Percentiles rank a stretch among this genome's conserved stretches.
These are phyloP conservation scores for Middelhovenomyces tepae DNA, from an alignment of 805 yeast genomes.

Conservation along the genomic window DNA sequence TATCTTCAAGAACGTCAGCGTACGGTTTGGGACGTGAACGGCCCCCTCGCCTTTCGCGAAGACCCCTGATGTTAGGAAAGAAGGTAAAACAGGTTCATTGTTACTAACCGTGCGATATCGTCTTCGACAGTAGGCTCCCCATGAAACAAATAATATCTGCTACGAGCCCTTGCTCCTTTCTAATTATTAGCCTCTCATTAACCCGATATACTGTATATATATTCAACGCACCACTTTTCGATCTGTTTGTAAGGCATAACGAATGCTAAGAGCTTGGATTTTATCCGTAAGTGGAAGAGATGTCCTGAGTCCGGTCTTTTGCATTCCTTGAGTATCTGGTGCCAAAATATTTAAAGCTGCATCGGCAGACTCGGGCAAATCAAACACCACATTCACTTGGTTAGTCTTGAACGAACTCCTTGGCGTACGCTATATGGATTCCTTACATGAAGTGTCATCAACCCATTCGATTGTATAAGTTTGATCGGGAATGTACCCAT, in stretches of 20 bases:
- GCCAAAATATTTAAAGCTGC: conserved; percentile 29
- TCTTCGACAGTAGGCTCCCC: conserved; percentile 53
- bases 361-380: conserved; percentile 30
- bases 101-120: conserved; percentile 19
- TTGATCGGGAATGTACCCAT: conserved; percentile 34
- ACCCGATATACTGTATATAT: not conserved
- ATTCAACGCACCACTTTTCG: conserved; percentile 33
- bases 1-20: conserved; percentile 9
- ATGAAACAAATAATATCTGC: conserved; percentile 57
- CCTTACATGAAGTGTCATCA: conserved; percentile 41
- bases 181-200: not conserved
- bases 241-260: conserved; percentile 49
- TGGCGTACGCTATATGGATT: not conserved
- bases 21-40: conserved; percentile 10
- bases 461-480: conserved; percentile 49
- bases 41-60: conserved; percentile 5
- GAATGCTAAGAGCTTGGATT: no score
- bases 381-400: conserved; percentile 43
- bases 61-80: conserved; percentile 10
- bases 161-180: conserved; percentile 46
- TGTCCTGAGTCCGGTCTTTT: conserved; percentile 14
- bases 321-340: conserved; percentile 15
- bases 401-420: not conserved
- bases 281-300: no score
- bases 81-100: no score